Evolutionary conservation across 371 early-diverging fungal species (phyloP), one percentile per base, ranked within the genome.

Genomic region (Massospora cicadina): DNA sequence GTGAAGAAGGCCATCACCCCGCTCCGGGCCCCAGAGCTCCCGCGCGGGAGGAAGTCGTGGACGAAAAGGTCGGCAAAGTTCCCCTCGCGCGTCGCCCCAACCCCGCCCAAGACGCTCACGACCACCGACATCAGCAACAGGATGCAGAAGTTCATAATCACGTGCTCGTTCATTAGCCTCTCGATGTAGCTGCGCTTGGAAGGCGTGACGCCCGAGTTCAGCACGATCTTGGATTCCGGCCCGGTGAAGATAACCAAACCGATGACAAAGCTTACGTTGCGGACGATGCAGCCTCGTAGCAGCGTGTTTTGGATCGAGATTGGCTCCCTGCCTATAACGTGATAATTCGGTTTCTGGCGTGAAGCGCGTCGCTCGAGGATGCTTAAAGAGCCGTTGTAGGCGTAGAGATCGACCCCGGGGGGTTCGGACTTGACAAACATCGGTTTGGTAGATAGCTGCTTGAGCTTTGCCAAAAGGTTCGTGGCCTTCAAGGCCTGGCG

Each of bases 171-270:
- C 82, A 96, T 81, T 68, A 86, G 80, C 54, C 79, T 84, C 69
- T 97, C 98, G 63, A 96, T 85, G 55, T 81, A 80, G 68, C 91
- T 92, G 64, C 86, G 77, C 74, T 98, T 98, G 60, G 81, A 83
- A 10, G 91, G 91, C 1, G 91, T 86, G 21, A 79, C 79, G 13
- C 88, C 91, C 23, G 88, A 80, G 74, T 93, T 94, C 57, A 89
- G 74, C 70, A 90, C 84, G 67, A 91, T 86, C 75, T 95, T 96
- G 62, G 96, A 93, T 63, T 95, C 91, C 28, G 78, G 74, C 32
- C 97, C 99, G 0, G 95, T 95, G 66, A 81, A 90, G 12, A 94
- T 69, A 12, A 91, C 90, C 2, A 92, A 67, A 0, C 86, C 93
- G 63, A 92, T 82, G 2, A 88, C 80, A 81, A 84, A 88, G 62